A percentile compares a stretch with the other conserved stretches of the same genome.
Conservation (phyloP, 805 yeast genomes). For the Lachancea fermentati region DNA sequence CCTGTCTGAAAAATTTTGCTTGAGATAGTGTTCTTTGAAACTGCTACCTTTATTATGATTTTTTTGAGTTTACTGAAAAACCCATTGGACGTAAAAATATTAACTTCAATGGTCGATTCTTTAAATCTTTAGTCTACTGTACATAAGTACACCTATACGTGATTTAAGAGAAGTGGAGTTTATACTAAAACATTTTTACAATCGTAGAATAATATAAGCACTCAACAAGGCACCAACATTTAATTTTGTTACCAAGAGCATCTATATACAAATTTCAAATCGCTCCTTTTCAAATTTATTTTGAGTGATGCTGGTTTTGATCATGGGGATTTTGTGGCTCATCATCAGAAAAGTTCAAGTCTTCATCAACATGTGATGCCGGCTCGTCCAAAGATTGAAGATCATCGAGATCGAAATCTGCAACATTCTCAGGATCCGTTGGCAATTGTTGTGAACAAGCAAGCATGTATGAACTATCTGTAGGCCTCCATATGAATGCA, state of each 20-base stretch:
- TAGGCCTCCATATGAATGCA: slow-evolving; percentile 95
- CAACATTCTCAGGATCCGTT: slow-evolving; percentile 66
- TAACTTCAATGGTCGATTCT: too few relatives aligned
- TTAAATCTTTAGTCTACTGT: too few relatives aligned
- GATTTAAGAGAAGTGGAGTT: background rate
- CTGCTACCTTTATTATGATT: too few relatives aligned
- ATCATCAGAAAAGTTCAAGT: slow-evolving; percentile 30
- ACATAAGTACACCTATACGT: too few relatives aligned
- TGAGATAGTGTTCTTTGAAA: too few relatives aligned
- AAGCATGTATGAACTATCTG: slow-evolving; percentile 87
- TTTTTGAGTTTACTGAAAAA: too few relatives aligned
- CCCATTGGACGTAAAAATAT: too few relatives aligned
- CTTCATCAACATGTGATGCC: slow-evolving; percentile 15
- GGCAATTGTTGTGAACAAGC: slow-evolving; percentile 93
- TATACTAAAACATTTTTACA: background rate
- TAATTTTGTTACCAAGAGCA: background rate
- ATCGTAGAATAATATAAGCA: background rate
- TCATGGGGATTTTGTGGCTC: slow-evolving; percentile 11
- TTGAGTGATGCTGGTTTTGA: background rate
- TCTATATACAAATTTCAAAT: too few relatives aligned
- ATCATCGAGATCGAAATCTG: slow-evolving; percentile 59
- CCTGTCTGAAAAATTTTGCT: too few relatives aligned
- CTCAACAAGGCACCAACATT: background rate
- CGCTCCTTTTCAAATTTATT: background rate
- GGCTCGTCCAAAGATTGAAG: slow-evolving; percentile 39